Percentiles rank a stretch among this genome's conserved stretches.
Evolutionary conservation across 1,139 yeast species (phyloP).

Genomic region (Yamadazyma blattariae): DNA sequence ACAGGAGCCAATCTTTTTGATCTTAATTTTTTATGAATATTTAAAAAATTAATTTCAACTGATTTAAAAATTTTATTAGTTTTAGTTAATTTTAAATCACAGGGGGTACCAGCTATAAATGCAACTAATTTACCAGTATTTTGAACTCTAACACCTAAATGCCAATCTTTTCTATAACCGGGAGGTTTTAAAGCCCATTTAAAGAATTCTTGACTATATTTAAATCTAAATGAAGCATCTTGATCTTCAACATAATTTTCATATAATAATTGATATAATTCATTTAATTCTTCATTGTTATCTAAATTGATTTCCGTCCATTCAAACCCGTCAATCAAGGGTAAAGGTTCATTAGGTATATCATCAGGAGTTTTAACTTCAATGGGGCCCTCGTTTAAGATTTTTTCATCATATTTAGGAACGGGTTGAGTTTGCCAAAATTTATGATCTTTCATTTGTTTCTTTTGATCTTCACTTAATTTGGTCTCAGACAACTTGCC

Average conservation of each 20-base stretch:
- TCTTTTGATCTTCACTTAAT: slow-evolving; percentile 52
- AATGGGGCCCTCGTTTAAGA: slow-evolving; percentile 79
- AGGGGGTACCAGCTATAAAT: slow-evolving; percentile 89
- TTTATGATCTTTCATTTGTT: slow-evolving; percentile 83
- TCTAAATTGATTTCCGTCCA: slow-evolving; percentile 82
- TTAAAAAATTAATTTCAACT: slow-evolving; percentile 90
- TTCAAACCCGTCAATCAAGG: slow-evolving; percentile 75
- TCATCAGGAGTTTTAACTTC: slow-evolving; percentile 71
- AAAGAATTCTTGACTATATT: slow-evolving; percentile 78
- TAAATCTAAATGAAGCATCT: slow-evolving; percentile 89
- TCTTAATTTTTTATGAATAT: slow-evolving; percentile 90
- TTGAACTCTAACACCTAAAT: slow-evolving; percentile 87
- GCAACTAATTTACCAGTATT: slow-evolving; percentile 78
- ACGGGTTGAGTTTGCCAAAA: slow-evolving; percentile 99
- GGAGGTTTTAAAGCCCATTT: slow-evolving; percentile 96
- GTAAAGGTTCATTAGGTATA: slow-evolving; percentile 66
- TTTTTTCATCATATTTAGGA: slow-evolving; percentile 64
- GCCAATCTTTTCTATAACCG: slow-evolving; percentile 89
- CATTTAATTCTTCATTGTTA: slow-evolving; percentile 55
- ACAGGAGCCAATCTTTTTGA: slow-evolving; percentile 95
- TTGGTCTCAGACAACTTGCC: slow-evolving; percentile 38
- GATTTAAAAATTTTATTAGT: slow-evolving; percentile 50
- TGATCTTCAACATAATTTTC: slow-evolving; percentile 94
- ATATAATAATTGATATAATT: slow-evolving; percentile 75
- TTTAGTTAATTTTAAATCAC: slow-evolving; percentile 59